Conservation (phyloP, 768 basidiomycete genomes). For the Hortiboletus flavorubellus region DNA sequence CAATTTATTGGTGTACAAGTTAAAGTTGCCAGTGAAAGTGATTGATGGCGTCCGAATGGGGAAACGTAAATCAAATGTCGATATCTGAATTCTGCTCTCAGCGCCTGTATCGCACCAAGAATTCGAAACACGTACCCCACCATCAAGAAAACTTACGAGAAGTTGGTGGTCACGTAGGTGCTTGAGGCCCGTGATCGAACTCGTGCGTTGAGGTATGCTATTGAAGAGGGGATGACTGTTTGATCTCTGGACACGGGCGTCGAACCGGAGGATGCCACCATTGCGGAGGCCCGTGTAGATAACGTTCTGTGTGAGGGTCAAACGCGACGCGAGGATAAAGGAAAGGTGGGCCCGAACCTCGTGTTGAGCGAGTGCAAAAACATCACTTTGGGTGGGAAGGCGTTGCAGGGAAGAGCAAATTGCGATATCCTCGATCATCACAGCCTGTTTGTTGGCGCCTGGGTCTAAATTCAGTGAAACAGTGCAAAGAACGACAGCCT, state of each 20-base stretch:
- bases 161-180: constrained; percentile 50
- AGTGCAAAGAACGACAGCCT: not conserved
- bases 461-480: not conserved
- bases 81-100: constrained; percentile 42
- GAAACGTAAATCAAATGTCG: constrained; percentile 62
- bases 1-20: constrained; percentile 46
- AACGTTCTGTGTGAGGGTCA: constrained; percentile 36
- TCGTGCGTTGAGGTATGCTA: constrained; percentile 31
- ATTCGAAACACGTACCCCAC: constrained; percentile 43
- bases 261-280: constrained; percentile 56
- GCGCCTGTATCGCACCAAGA: not conserved
- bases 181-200: constrained; percentile 54
- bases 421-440: constrained; percentile 52
- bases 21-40: constrained; percentile 55
- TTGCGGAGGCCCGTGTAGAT: constrained; percentile 60
- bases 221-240: constrained; percentile 41
- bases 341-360: constrained; percentile 35
- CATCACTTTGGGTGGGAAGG: constrained; percentile 58
- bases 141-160: constrained; percentile 56
- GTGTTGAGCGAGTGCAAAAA: constrained; percentile 55
- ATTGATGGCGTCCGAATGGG: constrained; percentile 42
- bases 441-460: constrained; percentile 55
- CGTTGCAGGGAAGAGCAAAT: constrained; percentile 31
- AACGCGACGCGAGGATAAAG: not conserved
- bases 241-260: constrained; percentile 43